phyloP scores from a whole-genome alignment of 2,329 filamentous ascomycete species.

The Talaromyces rugulosus region DNA sequence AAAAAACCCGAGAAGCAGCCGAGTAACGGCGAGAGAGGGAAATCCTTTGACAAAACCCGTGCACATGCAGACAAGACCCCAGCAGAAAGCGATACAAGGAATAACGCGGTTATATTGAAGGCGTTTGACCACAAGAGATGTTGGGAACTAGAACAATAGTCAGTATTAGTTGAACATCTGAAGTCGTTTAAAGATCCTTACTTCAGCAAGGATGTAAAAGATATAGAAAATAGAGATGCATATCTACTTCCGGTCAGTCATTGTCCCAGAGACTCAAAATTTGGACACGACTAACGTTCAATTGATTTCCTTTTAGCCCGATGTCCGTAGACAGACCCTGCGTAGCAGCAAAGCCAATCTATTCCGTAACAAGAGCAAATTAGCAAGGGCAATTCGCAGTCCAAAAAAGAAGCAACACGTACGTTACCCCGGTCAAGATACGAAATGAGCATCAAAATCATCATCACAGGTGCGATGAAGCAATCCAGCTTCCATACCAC shows the following conservation, averaged over 20 bases:
- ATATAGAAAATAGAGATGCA: slow-evolving; percentile 5
- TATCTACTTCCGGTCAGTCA: neutral
- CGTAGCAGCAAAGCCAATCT: slow-evolving; percentile 9
- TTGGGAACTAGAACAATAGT: slow-evolving; percentile 1
- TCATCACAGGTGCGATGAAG: slow-evolving; percentile 11
- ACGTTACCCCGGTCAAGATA: slow-evolving; percentile 10
- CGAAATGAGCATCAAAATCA: slow-evolving; percentile 12
- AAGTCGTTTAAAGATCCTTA: neutral
- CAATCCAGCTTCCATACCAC: slow-evolving; percentile 8
- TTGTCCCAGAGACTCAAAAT: neutral
- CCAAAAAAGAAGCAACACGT: neutral
- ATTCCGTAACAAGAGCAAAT: neutral
- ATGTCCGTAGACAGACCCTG: slow-evolving; percentile 4
- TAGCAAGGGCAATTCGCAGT: neutral
- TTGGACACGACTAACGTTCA: neutral
- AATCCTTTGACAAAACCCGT: slow-evolving; percentile 3
- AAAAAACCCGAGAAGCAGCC: slow-evolving; percentile 2
- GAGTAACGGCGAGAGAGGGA: slow-evolving; percentile 1
- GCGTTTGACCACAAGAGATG: slow-evolving; percentile 7
- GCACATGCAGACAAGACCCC: slow-evolving; percentile 10
- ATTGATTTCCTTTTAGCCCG: slow-evolving; percentile 1
- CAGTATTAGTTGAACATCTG: neutral
- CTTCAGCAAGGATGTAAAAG: slow-evolving; percentile 6
- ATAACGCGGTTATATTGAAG: slow-evolving; percentile 11
- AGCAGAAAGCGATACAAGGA: slow-evolving; percentile 6